Evolutionary conservation across 176 grass and related monocot species (phyloP), one percentile per base, ranked within the genome.

Genomic region (Oryza glaberrima): DNA sequence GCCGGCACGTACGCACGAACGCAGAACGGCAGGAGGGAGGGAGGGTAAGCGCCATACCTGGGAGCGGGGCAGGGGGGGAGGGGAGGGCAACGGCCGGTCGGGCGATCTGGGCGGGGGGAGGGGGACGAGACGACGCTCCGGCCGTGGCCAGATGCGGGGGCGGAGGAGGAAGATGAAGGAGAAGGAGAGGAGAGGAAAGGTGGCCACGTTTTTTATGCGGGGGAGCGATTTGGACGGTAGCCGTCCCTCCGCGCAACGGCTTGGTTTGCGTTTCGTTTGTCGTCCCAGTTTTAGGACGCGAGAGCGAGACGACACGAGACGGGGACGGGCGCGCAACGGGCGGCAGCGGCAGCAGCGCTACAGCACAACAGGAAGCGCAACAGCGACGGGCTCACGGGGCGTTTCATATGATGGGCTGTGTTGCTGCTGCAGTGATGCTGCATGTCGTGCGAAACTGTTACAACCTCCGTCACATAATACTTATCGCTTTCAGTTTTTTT

Each of bases 191-290:
- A 72, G 88, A 71, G 83, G 88, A 58, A 86, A 86, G 66, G 47
- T 75, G 23, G 51, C 88, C 78, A 66, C 83, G 49, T 85, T 89
- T 85, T 89, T 85, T 77, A 77, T 85, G 77, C 66, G 52, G 78
- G 43, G 78, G 30, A 28, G 40, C 77, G 78, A 77, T 86, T 85
- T 72, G 72, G 88, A 90, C 52, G 88, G 77, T 65, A 32, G 30
- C 30, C 30, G 30, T 32, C 30, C 15, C 22, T 47, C 26, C 56
- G 81, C 12, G 12, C 3, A 12, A 12, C 45, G 45, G 10, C 14
- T 16, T 17, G 4, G 51, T 17, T 47, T 41, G 7, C 35, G 40
- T 41, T 41, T 19, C 16, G 51, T 19, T 56, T 7, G 0, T 54
- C 51, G 51, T 0, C 14, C 51, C 51, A 7, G 51, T 56, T 56